phyloP scores from a whole-genome alignment of 2,329 filamentous ascomycete species.

The Penicillium sp. region DNA sequence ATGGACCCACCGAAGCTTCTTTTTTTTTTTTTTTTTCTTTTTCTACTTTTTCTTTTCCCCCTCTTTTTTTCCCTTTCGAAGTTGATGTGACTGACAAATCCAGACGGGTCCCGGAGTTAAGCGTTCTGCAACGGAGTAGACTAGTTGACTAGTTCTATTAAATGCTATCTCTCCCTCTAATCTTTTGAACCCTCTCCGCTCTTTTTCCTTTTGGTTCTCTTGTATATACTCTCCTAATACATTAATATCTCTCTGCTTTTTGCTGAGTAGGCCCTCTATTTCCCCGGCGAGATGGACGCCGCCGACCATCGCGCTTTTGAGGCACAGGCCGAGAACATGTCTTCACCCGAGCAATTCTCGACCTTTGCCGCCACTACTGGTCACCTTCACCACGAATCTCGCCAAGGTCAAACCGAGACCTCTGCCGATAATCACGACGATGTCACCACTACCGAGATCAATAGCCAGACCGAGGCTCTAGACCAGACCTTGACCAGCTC shows the following conservation, averaged over 20 bases:
- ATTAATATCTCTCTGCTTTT: slow-evolving; percentile 7
- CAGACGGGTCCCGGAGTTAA: slow-evolving; percentile 4
- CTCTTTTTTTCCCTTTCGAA: background rate
- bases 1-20: slow-evolving; percentile 17
- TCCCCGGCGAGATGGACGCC: slow-evolving; percentile 21
- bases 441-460: background rate
- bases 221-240: slow-evolving; percentile 10
- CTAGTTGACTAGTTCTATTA: slow-evolving; percentile 1
- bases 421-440: background rate
- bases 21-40: background rate
- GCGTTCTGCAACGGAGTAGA: background rate
- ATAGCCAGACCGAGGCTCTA: slow-evolving; percentile 4
- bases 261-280: slow-evolving; percentile 6
- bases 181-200: background rate
- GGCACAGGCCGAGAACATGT: slow-evolving; percentile 2
- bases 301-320: slow-evolving; percentile 15
- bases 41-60: background rate
- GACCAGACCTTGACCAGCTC: slow-evolving; percentile 14
- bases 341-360: background rate
- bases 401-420: slow-evolving; percentile 2
- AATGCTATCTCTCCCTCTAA: background rate
- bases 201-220: background rate
- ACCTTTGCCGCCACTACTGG: background rate
- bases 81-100: slow-evolving; percentile 10
- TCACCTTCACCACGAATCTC: background rate